Base-by-base conservation (phyloP, 208 protist species). In the Herpetomonas tarakana region DNA sequence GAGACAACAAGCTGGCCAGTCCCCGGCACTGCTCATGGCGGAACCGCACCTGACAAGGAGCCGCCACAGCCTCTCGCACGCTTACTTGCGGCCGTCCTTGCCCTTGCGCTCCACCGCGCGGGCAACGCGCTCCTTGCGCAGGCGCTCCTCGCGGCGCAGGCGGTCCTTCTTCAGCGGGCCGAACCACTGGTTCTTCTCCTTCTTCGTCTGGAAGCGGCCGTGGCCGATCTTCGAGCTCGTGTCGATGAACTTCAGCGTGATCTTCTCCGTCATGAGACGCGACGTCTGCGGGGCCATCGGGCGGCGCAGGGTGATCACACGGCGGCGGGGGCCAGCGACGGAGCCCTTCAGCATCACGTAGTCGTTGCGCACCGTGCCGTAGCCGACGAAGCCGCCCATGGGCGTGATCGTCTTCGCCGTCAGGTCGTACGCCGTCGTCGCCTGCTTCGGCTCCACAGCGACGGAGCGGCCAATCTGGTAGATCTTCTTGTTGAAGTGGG, bases 401-500 rank as follows among this genome's bases (percentile, higher is more conserved):
- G 99, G 99, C 60, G 96, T 99, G 91, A 99, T 99, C 38, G 68
- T 74, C 91, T 99, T 99, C 45, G 97, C 86, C 45, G 99, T 99
- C 35, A 99, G 75, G 83, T 99, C 99, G 74, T 90, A 97, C 49
- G 98, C 88, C 47, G 98, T 99, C 21, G 85, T 93, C 60, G 91
- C 98, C 78, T 92, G 83, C 56, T 83, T 79, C 45, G 78, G 73
- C 65, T 81, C 76, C 70, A 87, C 80, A 31, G 73, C 68, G 31
- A 81, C 75, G 59, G 85, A 85, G 71, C 84, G 90, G 69, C 96
- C 98, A 57, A 99, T 88, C 65, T 94, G 82, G 97, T 99, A 99
- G 83, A 99, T 98, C 93, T 99, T 99, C 97, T 99, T 99, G 97
- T 99, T 99, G 45, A 97, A 67, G 78, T 99, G 97, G 31, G 98